Conservation (phyloP, 129 eudicot genomes). For the Flaveria trinervia region DNA sequence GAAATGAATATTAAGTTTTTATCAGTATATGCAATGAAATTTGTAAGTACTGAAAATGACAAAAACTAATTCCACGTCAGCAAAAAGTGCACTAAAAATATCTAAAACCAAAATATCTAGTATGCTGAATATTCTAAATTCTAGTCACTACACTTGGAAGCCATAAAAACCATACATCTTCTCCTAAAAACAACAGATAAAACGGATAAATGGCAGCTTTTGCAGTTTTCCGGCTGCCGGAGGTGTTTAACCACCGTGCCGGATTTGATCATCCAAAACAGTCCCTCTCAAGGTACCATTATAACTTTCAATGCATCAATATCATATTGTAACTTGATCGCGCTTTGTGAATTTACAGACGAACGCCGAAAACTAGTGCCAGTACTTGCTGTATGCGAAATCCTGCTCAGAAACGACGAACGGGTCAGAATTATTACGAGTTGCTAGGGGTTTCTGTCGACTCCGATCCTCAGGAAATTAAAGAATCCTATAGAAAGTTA, state of each 20-base stretch:
- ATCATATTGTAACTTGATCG: neutral
- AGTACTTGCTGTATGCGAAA: constrained; percentile 35
- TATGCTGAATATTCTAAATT: constrained; percentile 23
- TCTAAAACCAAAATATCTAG: constrained; percentile 31
- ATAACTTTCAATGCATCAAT: neutral
- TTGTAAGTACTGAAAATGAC: neutral
- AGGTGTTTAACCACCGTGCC: constrained; percentile 26
- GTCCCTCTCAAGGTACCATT: constrained; percentile 36
- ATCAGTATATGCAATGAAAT: no score
- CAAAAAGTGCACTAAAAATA: constrained; percentile 33
- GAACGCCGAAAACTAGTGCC: constrained; percentile 22
- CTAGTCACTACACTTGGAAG: neutral
- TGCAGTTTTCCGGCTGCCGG: constrained; percentile 38
- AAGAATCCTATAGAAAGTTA: constrained; percentile 63
- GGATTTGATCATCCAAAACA: constrained; percentile 26
- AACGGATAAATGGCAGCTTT: constrained; percentile 36
- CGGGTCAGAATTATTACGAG: constrained; percentile 51
- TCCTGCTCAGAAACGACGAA: constrained; percentile 14
- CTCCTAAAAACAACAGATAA: neutral
- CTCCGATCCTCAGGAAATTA: constrained; percentile 53
- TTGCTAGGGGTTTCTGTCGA: constrained; percentile 56
- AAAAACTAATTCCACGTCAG: constrained; percentile 25
- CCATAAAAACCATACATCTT: constrained; percentile 11
- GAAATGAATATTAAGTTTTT: no score
- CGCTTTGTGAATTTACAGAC: constrained; percentile 5